These are phyloP conservation scores for Nannochloris sp. DNA, from an alignment of 139 green algal species.

Conservation along the genomic window DNA sequence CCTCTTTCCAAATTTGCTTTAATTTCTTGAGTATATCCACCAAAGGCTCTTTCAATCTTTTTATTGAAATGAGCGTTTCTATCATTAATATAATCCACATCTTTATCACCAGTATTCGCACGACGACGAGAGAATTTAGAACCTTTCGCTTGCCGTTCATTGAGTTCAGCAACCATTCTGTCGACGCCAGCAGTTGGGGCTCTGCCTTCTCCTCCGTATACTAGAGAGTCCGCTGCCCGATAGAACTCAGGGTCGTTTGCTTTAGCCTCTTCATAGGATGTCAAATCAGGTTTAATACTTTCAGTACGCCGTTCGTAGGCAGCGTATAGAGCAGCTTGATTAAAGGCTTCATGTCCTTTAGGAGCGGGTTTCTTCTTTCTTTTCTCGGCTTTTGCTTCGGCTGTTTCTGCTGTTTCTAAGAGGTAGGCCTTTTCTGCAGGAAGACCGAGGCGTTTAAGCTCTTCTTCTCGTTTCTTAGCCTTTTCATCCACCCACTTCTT, in stretches of 20 bases:
- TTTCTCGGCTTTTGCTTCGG: constrained; percentile 67
- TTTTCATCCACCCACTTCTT: constrained; percentile 78
- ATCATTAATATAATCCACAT: constrained; percentile 96
- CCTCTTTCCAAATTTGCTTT: constrained; percentile 96
- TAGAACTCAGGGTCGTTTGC: constrained; percentile 75
- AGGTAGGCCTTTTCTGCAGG: constrained; percentile 52
- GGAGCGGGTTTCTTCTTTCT: constrained; percentile 56
- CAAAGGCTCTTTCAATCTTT: constrained; percentile 91
- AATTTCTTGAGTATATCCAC: constrained; percentile 60
- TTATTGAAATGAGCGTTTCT: constrained; percentile 96
- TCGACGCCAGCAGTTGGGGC: constrained; percentile 72
- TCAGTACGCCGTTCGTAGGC: constrained; percentile 79
- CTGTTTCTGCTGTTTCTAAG: constrained; percentile 75
- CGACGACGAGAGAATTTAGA: constrained; percentile 67
- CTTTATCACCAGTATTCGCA: constrained; percentile 52
- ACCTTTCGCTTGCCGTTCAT: constrained; percentile 45
- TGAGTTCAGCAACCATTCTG: constrained; percentile 86
- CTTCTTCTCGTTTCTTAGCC: constrained; percentile 55
- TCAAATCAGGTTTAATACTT: constrained; percentile 36
- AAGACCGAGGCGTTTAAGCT: constrained; percentile 68
- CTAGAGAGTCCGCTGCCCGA: constrained; percentile 55
- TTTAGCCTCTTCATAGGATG: constrained; percentile 79
- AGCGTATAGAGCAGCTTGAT: constrained; percentile 58
- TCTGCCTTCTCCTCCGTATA: constrained; percentile 57
- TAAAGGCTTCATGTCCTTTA: constrained; percentile 64